Conservation (phyloP, 208 protist species). For the Vickermania ingenoplastis region DNA sequence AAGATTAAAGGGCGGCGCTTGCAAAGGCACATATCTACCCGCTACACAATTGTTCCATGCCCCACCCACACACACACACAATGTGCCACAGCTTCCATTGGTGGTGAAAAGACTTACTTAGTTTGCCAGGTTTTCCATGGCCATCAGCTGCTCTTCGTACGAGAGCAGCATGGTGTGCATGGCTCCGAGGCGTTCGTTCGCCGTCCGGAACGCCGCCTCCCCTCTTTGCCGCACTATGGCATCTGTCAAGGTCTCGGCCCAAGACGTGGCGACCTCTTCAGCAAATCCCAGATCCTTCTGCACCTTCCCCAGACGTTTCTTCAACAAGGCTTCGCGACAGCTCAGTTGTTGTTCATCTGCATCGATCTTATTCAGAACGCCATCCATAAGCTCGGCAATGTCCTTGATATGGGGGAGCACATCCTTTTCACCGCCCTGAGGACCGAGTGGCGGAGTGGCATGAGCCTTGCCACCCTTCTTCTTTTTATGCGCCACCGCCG, state of each 20-base stretch:
- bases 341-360: conserved; percentile 14
- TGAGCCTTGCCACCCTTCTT: no score
- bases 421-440: no score
- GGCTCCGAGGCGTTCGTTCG: conserved; percentile 60
- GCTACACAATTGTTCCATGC: no score
- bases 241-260: conserved; percentile 40
- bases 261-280: conserved; percentile 7
- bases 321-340: conserved; percentile 19
- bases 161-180: conserved; percentile 46
- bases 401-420: no score
- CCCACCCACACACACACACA: no score
- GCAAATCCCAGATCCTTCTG: conserved; percentile 11
- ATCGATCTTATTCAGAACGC: conserved; percentile 1
- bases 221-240: conserved; percentile 59
- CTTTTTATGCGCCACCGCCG: no score
- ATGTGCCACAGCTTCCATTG: no score
- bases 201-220: conserved; percentile 21
- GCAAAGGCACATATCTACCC: no score
- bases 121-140: no score
- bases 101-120: no score
- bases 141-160: conserved; percentile 18
- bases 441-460: no score
- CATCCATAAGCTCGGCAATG: conserved; percentile 6
- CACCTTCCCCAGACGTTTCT: conserved; percentile 15
- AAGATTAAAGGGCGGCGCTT: no score